These are phyloP conservation scores for Sesbania bispinosa DNA, from an alignment of 306 rosid genomes.

Conservation along the genomic window DNA sequence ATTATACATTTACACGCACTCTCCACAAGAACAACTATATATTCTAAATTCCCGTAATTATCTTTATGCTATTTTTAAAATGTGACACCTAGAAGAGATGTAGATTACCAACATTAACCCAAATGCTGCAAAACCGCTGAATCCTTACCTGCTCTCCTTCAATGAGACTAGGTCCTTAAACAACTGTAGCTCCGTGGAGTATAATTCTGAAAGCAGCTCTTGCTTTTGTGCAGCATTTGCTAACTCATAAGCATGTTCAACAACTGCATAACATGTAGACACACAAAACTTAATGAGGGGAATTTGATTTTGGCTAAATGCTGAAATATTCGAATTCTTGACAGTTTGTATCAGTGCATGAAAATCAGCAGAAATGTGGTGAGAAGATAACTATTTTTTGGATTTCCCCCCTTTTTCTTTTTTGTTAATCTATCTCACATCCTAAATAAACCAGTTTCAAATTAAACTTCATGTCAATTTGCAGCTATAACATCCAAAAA, in stretches of 20 bases:
- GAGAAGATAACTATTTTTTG: background rate
- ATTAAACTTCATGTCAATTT: background rate
- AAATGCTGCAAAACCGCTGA: background rate
- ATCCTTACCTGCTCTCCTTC: constrained; percentile 82
- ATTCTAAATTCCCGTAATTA: background rate
- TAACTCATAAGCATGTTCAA: constrained; percentile 81
- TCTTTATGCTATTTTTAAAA: background rate
- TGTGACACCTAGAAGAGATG: background rate
- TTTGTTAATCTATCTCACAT: background rate
- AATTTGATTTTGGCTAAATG: background rate
- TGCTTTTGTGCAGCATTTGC: constrained; percentile 84
- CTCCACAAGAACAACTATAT: background rate
- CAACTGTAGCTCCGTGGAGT: constrained; percentile 76
- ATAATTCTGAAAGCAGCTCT: constrained; percentile 69
- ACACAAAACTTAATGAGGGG: constrained; percentile 15
- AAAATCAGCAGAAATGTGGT: constrained; percentile 17
- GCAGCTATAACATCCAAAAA: background rate
- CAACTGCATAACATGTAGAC: constrained; percentile 47
- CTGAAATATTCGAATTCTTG: constrained; percentile 2
- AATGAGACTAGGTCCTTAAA: constrained; percentile 69
- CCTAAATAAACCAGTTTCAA: constrained; percentile 8
- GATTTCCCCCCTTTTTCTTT: background rate
- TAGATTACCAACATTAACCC: background rate
- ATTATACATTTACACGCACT: no score
- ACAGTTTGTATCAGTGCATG: background rate